Base-by-base conservation (phyloP, 169 alveolate genomes). In the Plasmodium coatneyi region DNA sequence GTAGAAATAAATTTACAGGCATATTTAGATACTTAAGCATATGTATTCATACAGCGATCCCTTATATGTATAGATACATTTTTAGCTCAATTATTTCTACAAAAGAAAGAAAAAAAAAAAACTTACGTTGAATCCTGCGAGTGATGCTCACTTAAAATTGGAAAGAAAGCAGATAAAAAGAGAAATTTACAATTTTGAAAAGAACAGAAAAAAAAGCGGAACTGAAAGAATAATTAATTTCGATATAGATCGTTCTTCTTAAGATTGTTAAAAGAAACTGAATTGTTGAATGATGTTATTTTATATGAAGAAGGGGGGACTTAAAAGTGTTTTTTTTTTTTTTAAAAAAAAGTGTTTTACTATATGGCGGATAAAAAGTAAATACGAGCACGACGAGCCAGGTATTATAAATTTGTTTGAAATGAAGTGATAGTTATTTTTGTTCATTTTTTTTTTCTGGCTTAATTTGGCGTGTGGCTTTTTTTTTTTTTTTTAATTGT, bases 381-480 rank as follows among this genome's bases (percentile, higher is more conserved):
- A 19, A 56, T 56, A n/a, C 30, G 72, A n/a, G 30, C 22, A 56
- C 16, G 30, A 6, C 22, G 72, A 0, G 39, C n/a, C 71, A 56
- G 32, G 72, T 1, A 56, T 19, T 19, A 56, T 32, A 32, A 56
- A 56, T 16, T 82, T 36, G 41, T 12, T 22, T 32, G 34, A 82
- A 79, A 32, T 52, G 84, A 22, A 32, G 39, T 79, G 56, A 74
- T 25, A 3, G 19, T 82, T 66, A 16, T 71, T 83, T 79, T 74
- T 46, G 10, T 41, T 41, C 7, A 1, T 30, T 80, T 30, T 19
- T 36, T 80, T 79, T 52, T 56, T 9, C 0, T 43, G 12, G 52
- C 52, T 43, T 56, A 56, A 16, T 72, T 72, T 28, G 4, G 22
- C 22, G 22, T 72, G 72, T 56, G 30, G 72, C 72, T 56, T n/a